Evolutionary conservation across 192 early-diverging fungal species (phyloP).

Genomic region (Gryganskiella cystojenkinii): DNA sequence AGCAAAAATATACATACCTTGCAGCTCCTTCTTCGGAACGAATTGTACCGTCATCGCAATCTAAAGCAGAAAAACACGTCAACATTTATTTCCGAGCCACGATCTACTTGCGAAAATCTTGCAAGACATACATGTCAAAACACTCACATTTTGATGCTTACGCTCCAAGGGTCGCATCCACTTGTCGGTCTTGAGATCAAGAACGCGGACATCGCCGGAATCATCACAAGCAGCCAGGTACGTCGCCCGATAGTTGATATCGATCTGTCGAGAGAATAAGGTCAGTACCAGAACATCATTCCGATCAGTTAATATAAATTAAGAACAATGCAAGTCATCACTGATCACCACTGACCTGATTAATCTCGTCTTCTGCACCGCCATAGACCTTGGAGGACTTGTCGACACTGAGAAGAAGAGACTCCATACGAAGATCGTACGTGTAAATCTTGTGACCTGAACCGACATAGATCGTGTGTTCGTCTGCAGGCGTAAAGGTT

Average conservation of each 20-base stretch:
- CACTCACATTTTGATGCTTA: slow-evolving; percentile 58
- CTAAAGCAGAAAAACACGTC: slow-evolving; percentile 14
- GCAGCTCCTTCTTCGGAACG: slow-evolving; percentile 56
- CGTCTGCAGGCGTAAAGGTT: slow-evolving; percentile 30
- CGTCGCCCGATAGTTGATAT: slow-evolving; percentile 58
- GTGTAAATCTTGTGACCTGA: slow-evolving; percentile 42
- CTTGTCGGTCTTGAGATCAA: slow-evolving; percentile 59
- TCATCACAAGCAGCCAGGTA: slow-evolving; percentile 61
- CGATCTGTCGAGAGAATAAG: slow-evolving; percentile 46
- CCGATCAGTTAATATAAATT: too few relatives aligned
- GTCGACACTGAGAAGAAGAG: slow-evolving; percentile 39
- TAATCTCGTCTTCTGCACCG: slow-evolving; percentile 61
- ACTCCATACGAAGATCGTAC: slow-evolving; percentile 57
- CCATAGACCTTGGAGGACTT: slow-evolving; percentile 45
- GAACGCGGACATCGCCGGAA: slow-evolving; percentile 56
- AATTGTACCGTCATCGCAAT: slow-evolving; percentile 64
- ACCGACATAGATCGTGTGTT: slow-evolving; percentile 39
- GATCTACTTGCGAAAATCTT: background rate
- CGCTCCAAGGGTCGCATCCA: slow-evolving; percentile 53
- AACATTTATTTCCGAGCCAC: background rate
- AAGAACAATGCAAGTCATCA: background rate
- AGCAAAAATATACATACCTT: slow-evolving; percentile 38
- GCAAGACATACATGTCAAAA: slow-evolving; percentile 18
- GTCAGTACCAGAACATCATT: too few relatives aligned
- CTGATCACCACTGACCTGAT: slow-evolving; percentile 41